phyloP scores from a whole-genome alignment of 345 rosid genomes.

The Orychophragmus violaceus region DNA sequence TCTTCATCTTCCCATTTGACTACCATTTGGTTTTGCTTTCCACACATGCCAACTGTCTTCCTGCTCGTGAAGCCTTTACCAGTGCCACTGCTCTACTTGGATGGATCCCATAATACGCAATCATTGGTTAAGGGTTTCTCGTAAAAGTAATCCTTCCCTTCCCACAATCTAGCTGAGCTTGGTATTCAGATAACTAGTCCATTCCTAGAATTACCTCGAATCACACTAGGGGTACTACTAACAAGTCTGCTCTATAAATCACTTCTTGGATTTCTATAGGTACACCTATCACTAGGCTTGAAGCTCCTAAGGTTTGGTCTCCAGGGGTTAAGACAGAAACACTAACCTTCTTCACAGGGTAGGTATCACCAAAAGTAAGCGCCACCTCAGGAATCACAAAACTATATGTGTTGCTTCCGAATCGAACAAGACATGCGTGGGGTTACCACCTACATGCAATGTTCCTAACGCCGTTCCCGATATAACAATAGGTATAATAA shows the following conservation, averaged over 20 bases:
- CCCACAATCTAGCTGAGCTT: not conserved
- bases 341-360: not conserved
- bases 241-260: not conserved
- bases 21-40: too few species aligned
- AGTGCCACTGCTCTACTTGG: not conserved
- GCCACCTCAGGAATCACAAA: not conserved
- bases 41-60: not conserved
- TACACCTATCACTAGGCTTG: not conserved
- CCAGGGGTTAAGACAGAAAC: not conserved
- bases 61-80: not conserved
- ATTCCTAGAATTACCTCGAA: not conserved
- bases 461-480: too few species aligned
- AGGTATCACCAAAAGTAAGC: not conserved
- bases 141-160: not conserved
- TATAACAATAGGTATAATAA: too few species aligned
- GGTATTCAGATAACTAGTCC: not conserved
- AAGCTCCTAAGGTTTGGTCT: not conserved
- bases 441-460: too few species aligned
- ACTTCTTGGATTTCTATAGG: not conserved
- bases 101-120: not conserved
- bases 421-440: not conserved
- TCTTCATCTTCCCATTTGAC: too few species aligned
- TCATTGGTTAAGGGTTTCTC: not conserved
- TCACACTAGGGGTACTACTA: not conserved
- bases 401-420: not conserved